phyloP scores from a whole-genome alignment of 306 rosid species.

The Gastrolobium bilobum region DNA sequence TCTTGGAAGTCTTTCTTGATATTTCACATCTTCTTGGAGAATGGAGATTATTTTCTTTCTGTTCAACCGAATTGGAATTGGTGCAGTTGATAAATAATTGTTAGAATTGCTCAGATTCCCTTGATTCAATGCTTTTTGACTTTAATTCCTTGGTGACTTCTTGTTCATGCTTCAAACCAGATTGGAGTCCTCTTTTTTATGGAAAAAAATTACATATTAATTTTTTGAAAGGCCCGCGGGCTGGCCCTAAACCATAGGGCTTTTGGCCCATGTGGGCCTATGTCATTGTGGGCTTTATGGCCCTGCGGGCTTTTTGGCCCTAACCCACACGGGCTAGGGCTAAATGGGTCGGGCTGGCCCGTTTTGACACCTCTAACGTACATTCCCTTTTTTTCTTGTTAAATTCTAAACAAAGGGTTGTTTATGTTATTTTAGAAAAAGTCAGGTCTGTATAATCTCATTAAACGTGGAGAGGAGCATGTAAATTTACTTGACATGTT shows the following conservation, averaged over 20 bases:
- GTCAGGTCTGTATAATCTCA: neutral
- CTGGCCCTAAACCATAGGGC: conserved; percentile 64
- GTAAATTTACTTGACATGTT: conserved; percentile 12
- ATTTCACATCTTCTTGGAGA: conserved; percentile 59
- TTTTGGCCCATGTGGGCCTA: too few species aligned
- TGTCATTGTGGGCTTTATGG: too few species aligned
- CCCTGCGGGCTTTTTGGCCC: too few species aligned
- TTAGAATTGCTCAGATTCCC: conserved; percentile 48
- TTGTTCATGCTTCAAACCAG: conserved; percentile 68
- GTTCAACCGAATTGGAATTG: conserved; percentile 52
- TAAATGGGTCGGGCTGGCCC: conserved; percentile 62
- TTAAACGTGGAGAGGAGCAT: neutral
- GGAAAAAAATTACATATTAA: too few species aligned
- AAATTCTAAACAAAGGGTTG: neutral
- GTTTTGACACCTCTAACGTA: too few species aligned
- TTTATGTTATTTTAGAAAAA: conserved; percentile 12
- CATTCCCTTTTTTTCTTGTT: neutral
- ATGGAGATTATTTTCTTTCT: conserved; percentile 68
- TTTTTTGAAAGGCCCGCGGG: too few species aligned
- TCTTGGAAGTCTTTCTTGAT: conserved; percentile 64
- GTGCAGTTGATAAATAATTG: conserved; percentile 38
- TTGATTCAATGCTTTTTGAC: conserved; percentile 56
- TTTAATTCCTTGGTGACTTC: conserved; percentile 61
- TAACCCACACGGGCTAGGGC: too few species aligned
- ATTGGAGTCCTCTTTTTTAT: too few species aligned